Conservation (phyloP, 2,329 filamentous ascomycete genomes). For the Mariannaea sp. region DNA sequence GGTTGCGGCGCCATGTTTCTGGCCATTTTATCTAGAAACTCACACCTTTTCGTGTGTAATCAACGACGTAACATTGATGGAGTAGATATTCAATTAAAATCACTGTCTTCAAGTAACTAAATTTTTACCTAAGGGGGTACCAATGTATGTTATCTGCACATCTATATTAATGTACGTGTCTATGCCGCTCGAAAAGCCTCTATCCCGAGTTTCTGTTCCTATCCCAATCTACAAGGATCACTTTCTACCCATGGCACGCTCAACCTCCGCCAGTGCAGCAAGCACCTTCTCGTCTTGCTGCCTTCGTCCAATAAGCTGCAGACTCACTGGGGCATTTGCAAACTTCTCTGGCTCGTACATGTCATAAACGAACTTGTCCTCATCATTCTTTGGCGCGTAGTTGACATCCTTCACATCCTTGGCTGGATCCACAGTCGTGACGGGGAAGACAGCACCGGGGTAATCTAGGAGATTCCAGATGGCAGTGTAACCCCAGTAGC, state of each 20-base stretch:
- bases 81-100: too few relatives aligned
- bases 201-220: not conserved
- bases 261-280: constrained; percentile 34
- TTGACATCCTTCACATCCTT: constrained; percentile 33
- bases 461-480: constrained; percentile 75
- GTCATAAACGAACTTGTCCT: constrained; percentile 39
- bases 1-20: too few relatives aligned
- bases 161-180: too few relatives aligned
- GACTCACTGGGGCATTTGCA: constrained; percentile 32
- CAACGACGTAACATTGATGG: too few relatives aligned
- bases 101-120: too few relatives aligned
- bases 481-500: constrained; percentile 68
- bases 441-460: constrained; percentile 65
- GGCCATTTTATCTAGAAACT: too few relatives aligned
- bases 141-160: too few relatives aligned
- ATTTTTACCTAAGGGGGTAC: too few relatives aligned
- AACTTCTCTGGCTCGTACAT: constrained; percentile 38
- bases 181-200: too few relatives aligned
- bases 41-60: too few relatives aligned
- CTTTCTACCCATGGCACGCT: constrained; percentile 31
- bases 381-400: constrained; percentile 37
- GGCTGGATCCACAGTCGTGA: constrained; percentile 40
- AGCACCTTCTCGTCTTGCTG: constrained; percentile 42
- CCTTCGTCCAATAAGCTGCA: constrained; percentile 38
- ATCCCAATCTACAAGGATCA: constrained; percentile 3